Conservation (phyloP, 306 rosid species). For the Dicorynia guianensis region DNA sequence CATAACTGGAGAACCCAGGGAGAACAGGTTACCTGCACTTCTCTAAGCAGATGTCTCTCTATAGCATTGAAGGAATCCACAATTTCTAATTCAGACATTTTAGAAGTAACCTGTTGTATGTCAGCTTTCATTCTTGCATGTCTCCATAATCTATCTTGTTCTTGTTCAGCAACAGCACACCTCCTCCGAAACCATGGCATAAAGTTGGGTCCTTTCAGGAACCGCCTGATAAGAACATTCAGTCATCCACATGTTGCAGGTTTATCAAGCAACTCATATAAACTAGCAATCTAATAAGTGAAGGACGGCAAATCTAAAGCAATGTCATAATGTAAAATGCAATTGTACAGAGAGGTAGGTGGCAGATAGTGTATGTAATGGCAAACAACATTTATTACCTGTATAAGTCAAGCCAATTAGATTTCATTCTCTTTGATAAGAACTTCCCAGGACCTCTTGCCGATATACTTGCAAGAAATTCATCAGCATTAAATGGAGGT, state of each 20-base stretch:
- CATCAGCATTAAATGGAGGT: slow-evolving; percentile 69
- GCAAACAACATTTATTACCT: slow-evolving; percentile 54
- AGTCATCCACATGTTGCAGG: neutral
- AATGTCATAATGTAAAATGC: slow-evolving; percentile 4
- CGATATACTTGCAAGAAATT: slow-evolving; percentile 74
- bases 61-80: slow-evolving; percentile 77
- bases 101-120: slow-evolving; percentile 65
- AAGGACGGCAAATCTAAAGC: neutral
- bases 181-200: slow-evolving; percentile 85
- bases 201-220: slow-evolving; percentile 86
- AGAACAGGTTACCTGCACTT: slow-evolving; percentile 63
- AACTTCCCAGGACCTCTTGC: slow-evolving; percentile 94
- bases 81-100: slow-evolving; percentile 79
- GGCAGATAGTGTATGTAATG: slow-evolving; percentile 21
- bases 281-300: slow-evolving; percentile 19
- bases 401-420: slow-evolving; percentile 89
- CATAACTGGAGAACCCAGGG: neutral
- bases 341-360: neutral
- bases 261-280: neutral
- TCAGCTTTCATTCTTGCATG: slow-evolving; percentile 79
- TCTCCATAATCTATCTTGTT: slow-evolving; percentile 83
- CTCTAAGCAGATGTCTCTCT: slow-evolving; percentile 79
- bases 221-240: slow-evolving; percentile 64
- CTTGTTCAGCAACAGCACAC: slow-evolving; percentile 84
- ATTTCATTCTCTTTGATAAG: slow-evolving; percentile 82